Base-by-base conservation (phyloP, 1,284 basidiomycete genomes). In the Peniophora sp. region DNA sequence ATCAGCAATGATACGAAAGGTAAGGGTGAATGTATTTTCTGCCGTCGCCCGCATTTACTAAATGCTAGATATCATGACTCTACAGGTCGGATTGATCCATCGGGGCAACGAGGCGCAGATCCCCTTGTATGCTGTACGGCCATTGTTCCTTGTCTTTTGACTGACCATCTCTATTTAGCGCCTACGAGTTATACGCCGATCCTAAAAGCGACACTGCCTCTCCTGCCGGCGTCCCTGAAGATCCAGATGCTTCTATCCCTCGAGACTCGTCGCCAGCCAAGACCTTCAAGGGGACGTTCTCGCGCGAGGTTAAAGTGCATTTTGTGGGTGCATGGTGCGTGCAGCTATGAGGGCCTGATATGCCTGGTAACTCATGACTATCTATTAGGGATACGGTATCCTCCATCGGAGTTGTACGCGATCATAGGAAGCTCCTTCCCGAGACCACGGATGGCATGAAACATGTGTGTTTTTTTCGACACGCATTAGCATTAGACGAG, bases 311-410 rank as follows among this genome's bases (percentile, higher is more conserved):
- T 2, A 53, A 52, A 25, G 61, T 69, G 1, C 69, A 70, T 55
- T 71, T 69, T 48, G 54, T 71, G 8, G 69, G 69, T 17, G 67
- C 55, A 3, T 71, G 70, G 69, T 71, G 53, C 2, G 62, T 8
- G n/a, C n/a, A n/a, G n/a, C n/a, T n/a, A n/a, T n/a, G n/a, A n/a
- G n/a, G n/a, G n/a, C n/a, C n/a, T n/a, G n/a, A n/a, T n/a, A n/a
- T n/a, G n/a, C n/a, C n/a, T n/a, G n/a, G n/a, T n/a, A n/a, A n/a
- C n/a, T n/a, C n/a, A n/a, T n/a, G n/a, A n/a, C n/a, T n/a, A n/a
- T n/a, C n/a, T n/a, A n/a, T n/a, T 46, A 64, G 61, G 61, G 62
- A 64, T 51, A 62, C 62, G 12, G 62, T 63, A 1, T 61, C 63
- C 11, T 69, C 69, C 0, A 60, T 70, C 20, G 66, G 69, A n/a